These are phyloP conservation scores for Suillus occidentalis DNA, from an alignment of 768 basidiomycete species.

Conservation along the genomic window DNA sequence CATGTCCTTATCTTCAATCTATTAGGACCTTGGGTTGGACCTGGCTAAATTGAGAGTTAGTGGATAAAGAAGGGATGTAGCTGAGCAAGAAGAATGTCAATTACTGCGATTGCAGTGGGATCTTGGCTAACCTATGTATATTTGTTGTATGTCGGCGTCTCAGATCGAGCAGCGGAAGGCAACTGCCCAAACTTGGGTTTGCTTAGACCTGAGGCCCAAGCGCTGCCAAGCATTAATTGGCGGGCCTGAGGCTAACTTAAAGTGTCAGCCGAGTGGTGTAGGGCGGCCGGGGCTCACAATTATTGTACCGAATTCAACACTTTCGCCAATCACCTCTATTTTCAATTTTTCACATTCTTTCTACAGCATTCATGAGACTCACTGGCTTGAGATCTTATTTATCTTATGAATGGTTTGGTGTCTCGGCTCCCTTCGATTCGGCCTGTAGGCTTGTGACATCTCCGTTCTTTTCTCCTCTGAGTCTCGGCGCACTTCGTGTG, in stretches of 20 bases:
- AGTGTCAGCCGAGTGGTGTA: not conserved
- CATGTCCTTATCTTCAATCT: not conserved
- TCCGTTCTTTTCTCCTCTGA: conserved; percentile 38
- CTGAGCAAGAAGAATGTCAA: not conserved
- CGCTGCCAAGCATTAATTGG: not conserved
- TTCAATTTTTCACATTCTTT: not conserved
- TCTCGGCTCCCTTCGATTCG: conserved; percentile 41
- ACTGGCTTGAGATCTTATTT: conserved; percentile 8
- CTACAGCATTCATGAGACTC: conserved; percentile 11
- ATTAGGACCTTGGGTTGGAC: conserved; percentile 26
- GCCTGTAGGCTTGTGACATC: conserved; percentile 40
- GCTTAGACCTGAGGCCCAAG: not conserved
- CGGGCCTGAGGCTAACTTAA: not conserved
- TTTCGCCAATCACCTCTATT: not conserved
- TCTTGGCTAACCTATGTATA: not conserved
- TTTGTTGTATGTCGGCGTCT: not conserved
- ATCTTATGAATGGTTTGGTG: conserved; percentile 31
- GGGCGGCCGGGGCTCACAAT: too few relatives aligned
- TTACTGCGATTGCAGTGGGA: not conserved
- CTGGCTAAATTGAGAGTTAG: not conserved
- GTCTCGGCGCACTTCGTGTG: conserved; percentile 47
- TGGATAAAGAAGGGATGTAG: not conserved
- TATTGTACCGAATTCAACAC: not conserved
- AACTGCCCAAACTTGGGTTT: not conserved
- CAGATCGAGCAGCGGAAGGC: not conserved